A percentile compares a stretch with the other conserved stretches of the same genome.
Conservation (phyloP, 2,329 filamentous ascomycete species). For the Diplodia sapinea region DNA sequence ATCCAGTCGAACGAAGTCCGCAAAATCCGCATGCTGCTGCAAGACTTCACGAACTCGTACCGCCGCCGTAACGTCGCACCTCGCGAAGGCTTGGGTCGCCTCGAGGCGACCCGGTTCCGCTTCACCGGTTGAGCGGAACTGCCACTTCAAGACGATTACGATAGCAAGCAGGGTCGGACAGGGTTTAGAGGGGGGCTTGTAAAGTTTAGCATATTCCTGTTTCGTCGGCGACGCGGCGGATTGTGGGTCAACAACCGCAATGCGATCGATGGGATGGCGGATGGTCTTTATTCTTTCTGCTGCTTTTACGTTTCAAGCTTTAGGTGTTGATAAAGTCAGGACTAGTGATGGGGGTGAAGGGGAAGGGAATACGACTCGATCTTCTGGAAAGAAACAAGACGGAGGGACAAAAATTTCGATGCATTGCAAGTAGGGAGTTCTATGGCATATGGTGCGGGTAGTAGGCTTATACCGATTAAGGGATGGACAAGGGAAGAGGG, state of each 20-base stretch:
- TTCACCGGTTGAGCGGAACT: slow-evolving; percentile 56
- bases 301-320: not conserved
- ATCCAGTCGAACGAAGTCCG: slow-evolving; percentile 72
- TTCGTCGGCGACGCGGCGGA: slow-evolving; percentile 7
- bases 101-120: slow-evolving; percentile 86
- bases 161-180: slow-evolving; percentile 20
- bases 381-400: slow-evolving; percentile 27
- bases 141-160: slow-evolving; percentile 1
- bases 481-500: slow-evolving; percentile 8
- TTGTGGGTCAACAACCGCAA: not conserved
- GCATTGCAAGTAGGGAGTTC: slow-evolving; percentile 29
- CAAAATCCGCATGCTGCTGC: slow-evolving; percentile 82
- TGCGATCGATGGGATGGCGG: slow-evolving; percentile 14
- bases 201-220: slow-evolving; percentile 26
- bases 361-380: slow-evolving; percentile 28
- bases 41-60: slow-evolving; percentile 97
- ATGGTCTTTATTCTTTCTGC: slow-evolving; percentile 5
- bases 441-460: slow-evolving; percentile 22
- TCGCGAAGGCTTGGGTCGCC: slow-evolving; percentile 82
- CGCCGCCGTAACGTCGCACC: slow-evolving; percentile 94
- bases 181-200: slow-evolving; percentile 25
- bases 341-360: slow-evolving; percentile 16
- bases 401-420: slow-evolving; percentile 19
- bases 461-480: slow-evolving; percentile 30
- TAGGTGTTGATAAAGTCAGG: slow-evolving; percentile 26